These are phyloP conservation scores for Sechiopsis laciniata DNA, from an alignment of 306 rosid genomes.

Conservation along the genomic window DNA sequence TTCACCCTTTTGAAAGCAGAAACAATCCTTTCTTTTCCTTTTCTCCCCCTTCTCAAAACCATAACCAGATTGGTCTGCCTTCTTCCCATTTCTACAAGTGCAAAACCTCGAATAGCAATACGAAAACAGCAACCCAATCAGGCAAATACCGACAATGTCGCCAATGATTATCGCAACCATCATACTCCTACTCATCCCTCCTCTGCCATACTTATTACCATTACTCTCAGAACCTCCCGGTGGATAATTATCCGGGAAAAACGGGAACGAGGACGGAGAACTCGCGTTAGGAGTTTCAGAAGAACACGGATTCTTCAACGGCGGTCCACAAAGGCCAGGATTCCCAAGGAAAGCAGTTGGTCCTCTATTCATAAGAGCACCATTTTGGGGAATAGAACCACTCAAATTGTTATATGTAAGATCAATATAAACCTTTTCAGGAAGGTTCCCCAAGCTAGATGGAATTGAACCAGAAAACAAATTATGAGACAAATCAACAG, in stretches of 20 bases:
- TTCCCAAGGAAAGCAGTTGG: constrained; percentile 98
- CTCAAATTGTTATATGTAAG: constrained; percentile 70
- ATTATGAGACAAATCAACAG: constrained; percentile 90
- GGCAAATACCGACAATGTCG: constrained; percentile 76
- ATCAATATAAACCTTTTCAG: constrained; percentile 97
- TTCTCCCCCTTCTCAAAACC: constrained; percentile 47
- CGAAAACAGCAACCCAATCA: constrained; percentile 78
- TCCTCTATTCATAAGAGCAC: constrained; percentile 96
- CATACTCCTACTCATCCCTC: constrained; percentile 64
- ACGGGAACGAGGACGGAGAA: constrained; percentile 69
- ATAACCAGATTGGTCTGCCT: constrained; percentile 36
- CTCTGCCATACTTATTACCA: constrained; percentile 36
- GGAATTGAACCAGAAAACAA: constrained; percentile 75
- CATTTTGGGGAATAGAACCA: constrained; percentile 90
- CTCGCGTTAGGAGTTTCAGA: constrained; percentile 43
- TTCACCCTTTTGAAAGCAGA: constrained; percentile 75
- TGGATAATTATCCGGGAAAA: constrained; percentile 49
- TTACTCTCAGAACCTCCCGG: constrained; percentile 34
- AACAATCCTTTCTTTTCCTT: constrained; percentile 53
- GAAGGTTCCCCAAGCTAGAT: constrained; percentile 77
- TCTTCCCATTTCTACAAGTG: constrained; percentile 34
- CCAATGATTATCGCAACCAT: constrained; percentile 70
- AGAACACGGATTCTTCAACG: constrained; percentile 81
- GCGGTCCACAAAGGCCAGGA: constrained; percentile 87
- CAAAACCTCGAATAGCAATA: constrained; percentile 75